phyloP scores from a whole-genome alignment of 768 basidiomycete species.

The Rhizopogon roseolus region DNA sequence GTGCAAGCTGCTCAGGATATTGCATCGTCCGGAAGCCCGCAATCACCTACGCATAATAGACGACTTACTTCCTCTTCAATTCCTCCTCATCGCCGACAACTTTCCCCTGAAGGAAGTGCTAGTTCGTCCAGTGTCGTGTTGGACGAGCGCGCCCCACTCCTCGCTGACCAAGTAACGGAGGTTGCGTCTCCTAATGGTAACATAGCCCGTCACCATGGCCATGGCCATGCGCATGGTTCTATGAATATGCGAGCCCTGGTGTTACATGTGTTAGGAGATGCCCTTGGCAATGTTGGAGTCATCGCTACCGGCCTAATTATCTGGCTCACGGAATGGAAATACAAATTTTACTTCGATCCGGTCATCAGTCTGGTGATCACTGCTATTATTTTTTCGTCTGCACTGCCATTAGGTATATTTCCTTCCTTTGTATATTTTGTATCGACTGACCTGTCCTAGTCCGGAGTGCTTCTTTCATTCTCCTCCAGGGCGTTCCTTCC shows the following conservation, averaged over 20 bases:
- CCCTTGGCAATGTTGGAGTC: constrained; percentile 96
- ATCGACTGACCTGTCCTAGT: constrained; percentile 37
- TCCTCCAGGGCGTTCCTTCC: constrained; percentile 90
- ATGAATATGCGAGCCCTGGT: constrained; percentile 99
- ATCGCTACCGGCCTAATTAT: constrained; percentile 94
- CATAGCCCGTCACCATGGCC: constrained; percentile 20
- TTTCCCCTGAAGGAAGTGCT: background rate
- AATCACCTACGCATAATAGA: constrained; percentile 5
- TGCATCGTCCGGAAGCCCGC: constrained; percentile 30
- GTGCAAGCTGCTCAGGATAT: constrained; percentile 85
- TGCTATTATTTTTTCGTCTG: constrained; percentile 93
- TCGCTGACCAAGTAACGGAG: constrained; percentile 18
- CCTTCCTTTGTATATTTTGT: background rate
- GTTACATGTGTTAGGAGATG: constrained; percentile 94
- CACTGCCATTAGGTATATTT: constrained; percentile 74
- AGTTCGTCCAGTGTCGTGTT: constrained; percentile 4
- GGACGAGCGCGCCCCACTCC: constrained; percentile 44
- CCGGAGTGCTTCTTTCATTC: constrained; percentile 88
- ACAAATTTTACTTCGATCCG: constrained; percentile 91
- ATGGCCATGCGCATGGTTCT: constrained; percentile 47
- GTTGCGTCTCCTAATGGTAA: constrained; percentile 9
- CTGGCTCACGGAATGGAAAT: constrained; percentile 81
- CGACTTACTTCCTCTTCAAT: constrained; percentile 19
- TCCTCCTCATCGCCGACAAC: background rate
- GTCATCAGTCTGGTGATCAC: constrained; percentile 92